These are phyloP conservation scores for Aspergillus sp. DNA, from an alignment of 2,329 filamentous ascomycete species.

Conservation along the genomic window DNA sequence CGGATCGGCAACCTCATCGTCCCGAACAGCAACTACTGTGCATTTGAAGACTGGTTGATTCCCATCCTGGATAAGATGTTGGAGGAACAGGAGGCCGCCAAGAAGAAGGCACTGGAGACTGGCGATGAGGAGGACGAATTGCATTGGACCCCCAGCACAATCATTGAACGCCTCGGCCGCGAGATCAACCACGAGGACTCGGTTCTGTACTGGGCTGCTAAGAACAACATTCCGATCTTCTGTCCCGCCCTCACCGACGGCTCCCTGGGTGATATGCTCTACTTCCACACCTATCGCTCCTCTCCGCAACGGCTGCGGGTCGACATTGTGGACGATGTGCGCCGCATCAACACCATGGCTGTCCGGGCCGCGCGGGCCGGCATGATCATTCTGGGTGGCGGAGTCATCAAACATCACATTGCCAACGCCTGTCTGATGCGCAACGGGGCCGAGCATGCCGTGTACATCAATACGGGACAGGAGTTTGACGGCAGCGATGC, in stretches of 20 bases:
- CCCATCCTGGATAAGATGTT: constrained; percentile 95
- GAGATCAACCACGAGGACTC: constrained; percentile 92
- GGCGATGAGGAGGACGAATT: constrained; percentile 64
- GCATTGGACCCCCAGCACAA: constrained; percentile 89
- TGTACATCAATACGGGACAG: constrained; percentile 96
- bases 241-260: constrained; percentile 95
- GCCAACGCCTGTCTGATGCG: constrained; percentile 97
- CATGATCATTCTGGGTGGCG: constrained; percentile 94
- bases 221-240: constrained; percentile 95
- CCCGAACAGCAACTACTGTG: constrained; percentile 95
- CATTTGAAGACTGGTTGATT: constrained; percentile 96
- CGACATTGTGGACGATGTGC: constrained; percentile 92
- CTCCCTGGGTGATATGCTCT: constrained; percentile 95
- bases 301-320: constrained; percentile 79
- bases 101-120: constrained; percentile 52
- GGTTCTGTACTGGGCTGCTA: constrained; percentile 96
- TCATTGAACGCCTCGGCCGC: constrained; percentile 85
- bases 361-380: constrained; percentile 84
- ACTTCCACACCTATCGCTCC: constrained; percentile 94
- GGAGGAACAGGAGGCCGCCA: constrained; percentile 83
- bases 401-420: constrained; percentile 97
- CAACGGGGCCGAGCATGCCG: constrained; percentile 93
- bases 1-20: constrained; percentile 95
- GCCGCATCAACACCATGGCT: constrained; percentile 87
- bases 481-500: constrained; percentile 98